These are phyloP conservation scores for Trichaptum fuscoviolaceum DNA, from an alignment of 768 basidiomycete genomes.

Conservation along the genomic window DNA sequence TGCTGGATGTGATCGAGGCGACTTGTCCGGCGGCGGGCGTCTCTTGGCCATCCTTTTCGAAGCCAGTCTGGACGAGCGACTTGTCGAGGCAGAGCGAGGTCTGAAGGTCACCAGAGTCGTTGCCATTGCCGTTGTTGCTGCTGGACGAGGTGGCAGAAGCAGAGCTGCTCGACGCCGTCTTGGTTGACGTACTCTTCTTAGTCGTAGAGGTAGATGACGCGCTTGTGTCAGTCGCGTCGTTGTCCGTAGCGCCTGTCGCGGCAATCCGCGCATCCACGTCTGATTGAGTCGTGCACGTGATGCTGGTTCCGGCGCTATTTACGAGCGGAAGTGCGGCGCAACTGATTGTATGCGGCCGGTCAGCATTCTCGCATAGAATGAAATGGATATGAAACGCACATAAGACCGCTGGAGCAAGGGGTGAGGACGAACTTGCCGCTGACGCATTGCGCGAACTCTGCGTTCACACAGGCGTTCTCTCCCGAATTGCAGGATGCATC, in stretches of 20 bases:
- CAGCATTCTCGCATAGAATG: neutral
- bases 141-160: constrained; percentile 11
- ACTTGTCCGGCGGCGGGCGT: constrained; percentile 38
- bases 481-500: constrained; percentile 2
- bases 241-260: constrained; percentile 18
- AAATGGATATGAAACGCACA: constrained; percentile 14
- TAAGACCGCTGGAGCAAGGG: constrained; percentile 18
- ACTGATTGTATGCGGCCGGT: neutral
- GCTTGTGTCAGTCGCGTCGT: constrained; percentile 3
- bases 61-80: constrained; percentile 49
- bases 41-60: constrained; percentile 45
- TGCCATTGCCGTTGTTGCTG: constrained; percentile 13
- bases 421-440: constrained; percentile 32
- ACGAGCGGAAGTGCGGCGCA: constrained; percentile 46
- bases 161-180: constrained; percentile 3
- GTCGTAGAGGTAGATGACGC: neutral
- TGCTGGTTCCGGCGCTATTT: constrained; percentile 42
- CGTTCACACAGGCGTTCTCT: constrained; percentile 24
- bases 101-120: constrained; percentile 38
- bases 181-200: neutral
- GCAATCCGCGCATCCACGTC: constrained; percentile 45
- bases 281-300: constrained; percentile 46
- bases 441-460: constrained; percentile 53
- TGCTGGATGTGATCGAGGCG: constrained; percentile 53
- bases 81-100: constrained; percentile 40